phyloP scores from a whole-genome alignment of 192 early-diverging fungal genomes.

The Entomortierella beljakovae region DNA sequence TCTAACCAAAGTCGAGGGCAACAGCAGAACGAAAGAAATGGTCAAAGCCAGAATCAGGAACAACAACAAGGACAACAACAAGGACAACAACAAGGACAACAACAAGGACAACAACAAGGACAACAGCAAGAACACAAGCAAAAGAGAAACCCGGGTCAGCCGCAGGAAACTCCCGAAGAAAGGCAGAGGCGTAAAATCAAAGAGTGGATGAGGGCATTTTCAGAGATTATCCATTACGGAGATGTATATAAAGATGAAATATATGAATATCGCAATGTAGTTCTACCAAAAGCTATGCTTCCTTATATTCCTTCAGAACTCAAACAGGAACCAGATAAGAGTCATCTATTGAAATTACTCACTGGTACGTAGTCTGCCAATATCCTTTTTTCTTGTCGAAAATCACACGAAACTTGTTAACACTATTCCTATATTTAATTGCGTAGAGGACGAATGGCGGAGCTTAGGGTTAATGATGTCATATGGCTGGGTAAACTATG shows the following conservation, averaged over 20 bases:
- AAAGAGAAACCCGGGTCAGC: background rate
- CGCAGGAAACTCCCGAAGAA: background rate
- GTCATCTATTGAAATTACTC: constrained; percentile 4
- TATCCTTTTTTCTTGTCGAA: background rate
- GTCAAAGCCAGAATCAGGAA: background rate
- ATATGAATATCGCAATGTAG: constrained; percentile 47
- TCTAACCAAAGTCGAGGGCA: background rate
- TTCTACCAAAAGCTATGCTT: constrained; percentile 27
- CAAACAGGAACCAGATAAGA: background rate
- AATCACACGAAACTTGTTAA: background rate
- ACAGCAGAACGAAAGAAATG: background rate
- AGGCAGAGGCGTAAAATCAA: background rate
- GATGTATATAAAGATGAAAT: constrained; percentile 15
- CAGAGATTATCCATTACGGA: constrained; percentile 19
- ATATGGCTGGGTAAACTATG: constrained; percentile 27
- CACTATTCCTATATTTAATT: background rate
- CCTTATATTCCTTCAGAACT: background rate
- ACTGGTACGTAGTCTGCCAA: constrained; percentile 14
- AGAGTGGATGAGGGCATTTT: background rate
- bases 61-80: constrained; percentile 1
- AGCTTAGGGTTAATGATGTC: constrained; percentile 31
- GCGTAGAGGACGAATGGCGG: constrained; percentile 35
- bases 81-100: constrained; percentile 3
- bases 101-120: background rate
- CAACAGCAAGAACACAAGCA: constrained; percentile 8